Percentiles rank a stretch among this genome's conserved stretches.
Evolutionary conservation across 2,329 filamentous ascomycete species (phyloP).

Genomic region (Pseudogymnoascus sp.): DNA sequence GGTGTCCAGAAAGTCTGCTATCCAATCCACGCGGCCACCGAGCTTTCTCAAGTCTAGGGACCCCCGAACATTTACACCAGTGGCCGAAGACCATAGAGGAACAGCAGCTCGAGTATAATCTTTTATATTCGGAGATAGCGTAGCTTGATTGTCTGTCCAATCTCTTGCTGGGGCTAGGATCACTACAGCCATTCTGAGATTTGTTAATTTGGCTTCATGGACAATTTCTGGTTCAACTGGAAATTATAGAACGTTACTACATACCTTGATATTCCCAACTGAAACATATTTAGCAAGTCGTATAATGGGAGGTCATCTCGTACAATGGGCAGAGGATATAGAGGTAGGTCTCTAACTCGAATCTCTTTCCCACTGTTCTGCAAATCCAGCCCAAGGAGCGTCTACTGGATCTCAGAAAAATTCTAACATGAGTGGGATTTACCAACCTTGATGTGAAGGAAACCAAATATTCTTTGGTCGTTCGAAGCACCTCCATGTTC

Average conservation of each 20-base stretch:
- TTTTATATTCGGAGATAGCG: conserved; percentile 3
- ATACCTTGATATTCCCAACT: conserved; percentile 24
- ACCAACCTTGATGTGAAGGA: conserved; percentile 23
- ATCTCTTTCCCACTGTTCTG: conserved; percentile 11
- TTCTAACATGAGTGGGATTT: neutral
- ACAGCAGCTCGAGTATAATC: neutral
- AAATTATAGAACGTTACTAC: neutral
- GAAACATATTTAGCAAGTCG: conserved; percentile 25
- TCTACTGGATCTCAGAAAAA: conserved; percentile 13
- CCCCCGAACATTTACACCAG: neutral
- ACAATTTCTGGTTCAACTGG: neutral
- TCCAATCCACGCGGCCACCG: conserved; percentile 12
- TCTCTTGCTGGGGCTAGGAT: conserved; percentile 14
- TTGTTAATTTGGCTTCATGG: neutral
- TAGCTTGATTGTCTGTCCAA: conserved; percentile 12
- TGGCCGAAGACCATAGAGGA: neutral
- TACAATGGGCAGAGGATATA: conserved; percentile 26
- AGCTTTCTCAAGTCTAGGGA: neutral
- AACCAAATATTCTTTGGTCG: conserved; percentile 20
- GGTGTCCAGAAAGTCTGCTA: conserved; percentile 17
- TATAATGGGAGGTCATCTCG: conserved; percentile 22
- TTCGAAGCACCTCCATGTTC: conserved; percentile 11
- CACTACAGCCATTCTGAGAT: conserved; percentile 23
- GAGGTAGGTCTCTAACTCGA: conserved; percentile 22
- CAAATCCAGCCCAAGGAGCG: conserved; percentile 20